phyloP scores from a whole-genome alignment of 805 yeast genomes.

The Wickerhamomyces rabaulensis region DNA sequence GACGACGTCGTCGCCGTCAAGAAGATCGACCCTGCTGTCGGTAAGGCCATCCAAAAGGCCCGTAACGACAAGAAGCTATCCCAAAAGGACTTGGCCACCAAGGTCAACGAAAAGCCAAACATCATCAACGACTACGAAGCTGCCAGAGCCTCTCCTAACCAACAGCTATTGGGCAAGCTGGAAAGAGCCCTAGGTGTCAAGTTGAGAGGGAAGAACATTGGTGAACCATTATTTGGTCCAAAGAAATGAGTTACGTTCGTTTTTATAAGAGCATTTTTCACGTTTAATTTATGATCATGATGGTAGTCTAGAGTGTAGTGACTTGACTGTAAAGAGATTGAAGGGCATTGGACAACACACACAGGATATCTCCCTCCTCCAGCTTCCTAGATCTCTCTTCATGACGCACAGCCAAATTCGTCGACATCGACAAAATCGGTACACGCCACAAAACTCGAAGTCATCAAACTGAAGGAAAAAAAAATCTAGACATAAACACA shows the following conservation, averaged over 20 bases:
- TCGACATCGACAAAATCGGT: not conserved
- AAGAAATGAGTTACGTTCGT: slow-evolving; percentile 26
- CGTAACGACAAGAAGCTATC: slow-evolving; percentile 85
- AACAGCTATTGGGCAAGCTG: slow-evolving; percentile 85
- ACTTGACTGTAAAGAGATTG: no score
- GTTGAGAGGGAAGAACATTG: slow-evolving; percentile 93
- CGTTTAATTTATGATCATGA: slow-evolving; percentile 1
- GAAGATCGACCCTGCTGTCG: slow-evolving; percentile 79
- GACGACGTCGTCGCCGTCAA: slow-evolving; percentile 92
- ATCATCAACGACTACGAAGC: slow-evolving; percentile 95
- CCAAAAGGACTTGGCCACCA: slow-evolving; percentile 95
- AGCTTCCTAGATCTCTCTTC: no score
- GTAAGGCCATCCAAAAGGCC: slow-evolving; percentile 79
- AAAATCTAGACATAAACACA: not conserved
- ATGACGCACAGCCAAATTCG: no score
- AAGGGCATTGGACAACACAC: no score
- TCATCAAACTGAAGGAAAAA: not conserved
- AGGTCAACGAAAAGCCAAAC: slow-evolving; percentile 92
- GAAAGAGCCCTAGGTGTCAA: slow-evolving; percentile 94
- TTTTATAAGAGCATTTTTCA: not conserved
- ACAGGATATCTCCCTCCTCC: no score
- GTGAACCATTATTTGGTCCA: slow-evolving; percentile 65
- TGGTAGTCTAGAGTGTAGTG: not conserved
- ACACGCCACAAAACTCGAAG: not conserved
- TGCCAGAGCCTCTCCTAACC: slow-evolving; percentile 94